Evolutionary conservation across 2,329 filamentous ascomycete genomes (phyloP).

Genomic region (Calonectria naviculata): DNA sequence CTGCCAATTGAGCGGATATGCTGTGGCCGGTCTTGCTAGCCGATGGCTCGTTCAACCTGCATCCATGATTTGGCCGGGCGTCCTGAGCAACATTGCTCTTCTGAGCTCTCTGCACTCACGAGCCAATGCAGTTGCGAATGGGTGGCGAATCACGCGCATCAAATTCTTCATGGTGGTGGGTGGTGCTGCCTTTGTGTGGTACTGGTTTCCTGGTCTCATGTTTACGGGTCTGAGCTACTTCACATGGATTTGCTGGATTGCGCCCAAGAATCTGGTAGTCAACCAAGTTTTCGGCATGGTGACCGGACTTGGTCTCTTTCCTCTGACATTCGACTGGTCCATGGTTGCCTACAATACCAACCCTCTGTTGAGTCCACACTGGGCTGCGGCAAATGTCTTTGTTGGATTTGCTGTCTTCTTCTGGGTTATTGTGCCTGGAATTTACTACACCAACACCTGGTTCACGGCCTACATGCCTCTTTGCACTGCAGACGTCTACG

Average conservation of each 20-base stretch:
- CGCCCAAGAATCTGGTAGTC: constrained; percentile 68
- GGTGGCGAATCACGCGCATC: constrained; percentile 70
- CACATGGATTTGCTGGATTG: constrained; percentile 71
- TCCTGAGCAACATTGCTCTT: constrained; percentile 15
- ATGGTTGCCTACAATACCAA: constrained; percentile 66
- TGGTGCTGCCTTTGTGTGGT: constrained; percentile 63
- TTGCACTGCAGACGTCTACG: constrained; percentile 55
- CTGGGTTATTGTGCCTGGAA: constrained; percentile 57
- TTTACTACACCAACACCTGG: constrained; percentile 20
- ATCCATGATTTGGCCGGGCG: constrained; percentile 17
- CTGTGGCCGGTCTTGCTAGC: constrained; percentile 11
- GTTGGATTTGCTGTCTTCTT: constrained; percentile 63
- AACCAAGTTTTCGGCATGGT: constrained; percentile 75
- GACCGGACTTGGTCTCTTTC: constrained; percentile 70
- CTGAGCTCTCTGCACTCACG: constrained; percentile 13
- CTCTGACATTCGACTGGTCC: constrained; percentile 76
- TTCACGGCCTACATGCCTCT: constrained; percentile 14
- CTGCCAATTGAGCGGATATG: constrained; percentile 16
- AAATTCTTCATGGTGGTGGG: constrained; percentile 67
- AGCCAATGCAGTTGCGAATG: constrained; percentile 66
- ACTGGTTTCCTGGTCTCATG: constrained; percentile 69
- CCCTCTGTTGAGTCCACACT: constrained; percentile 69
- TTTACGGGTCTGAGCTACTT: constrained; percentile 69
- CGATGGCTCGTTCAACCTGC: constrained; percentile 15
- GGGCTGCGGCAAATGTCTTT: constrained; percentile 69